Conservation (phyloP, 805 yeast species). For the Wickerhamomyces sydowiorum region DNA sequence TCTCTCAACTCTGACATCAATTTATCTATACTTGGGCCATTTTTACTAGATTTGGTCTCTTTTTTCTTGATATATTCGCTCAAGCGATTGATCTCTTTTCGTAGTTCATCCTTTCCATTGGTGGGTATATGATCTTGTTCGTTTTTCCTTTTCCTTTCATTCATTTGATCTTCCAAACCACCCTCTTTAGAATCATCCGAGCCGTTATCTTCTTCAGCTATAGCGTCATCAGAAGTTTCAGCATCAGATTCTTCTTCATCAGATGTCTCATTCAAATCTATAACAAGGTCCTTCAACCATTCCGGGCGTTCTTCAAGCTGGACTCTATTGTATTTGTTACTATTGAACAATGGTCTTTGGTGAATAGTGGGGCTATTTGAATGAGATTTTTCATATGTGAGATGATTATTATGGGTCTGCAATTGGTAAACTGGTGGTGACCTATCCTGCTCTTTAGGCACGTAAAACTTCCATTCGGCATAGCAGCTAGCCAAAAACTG, state of each 20-base stretch:
- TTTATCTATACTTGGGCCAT: neutral
- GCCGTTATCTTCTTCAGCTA: conserved; percentile 1
- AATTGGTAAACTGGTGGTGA: neutral
- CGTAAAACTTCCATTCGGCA: conserved; percentile 14
- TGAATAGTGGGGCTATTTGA: neutral
- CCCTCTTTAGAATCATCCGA: neutral
- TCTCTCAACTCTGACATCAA: neutral
- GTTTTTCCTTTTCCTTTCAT: neutral
- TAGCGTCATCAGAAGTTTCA: conserved; percentile 5
- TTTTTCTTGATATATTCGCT: neutral
- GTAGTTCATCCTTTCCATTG: neutral
- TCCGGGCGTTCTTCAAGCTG: conserved; percentile 13
- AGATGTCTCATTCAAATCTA: conserved; percentile 15
- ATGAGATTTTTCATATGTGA: neutral
- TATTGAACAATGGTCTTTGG: conserved; percentile 5
- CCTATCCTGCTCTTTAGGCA: conserved; percentile 7
- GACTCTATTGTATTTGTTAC: conserved; percentile 12
- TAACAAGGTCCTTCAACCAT: conserved; percentile 20
- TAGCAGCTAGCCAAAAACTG: conserved; percentile 14
- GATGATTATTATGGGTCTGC: neutral
- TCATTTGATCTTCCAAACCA: neutral
- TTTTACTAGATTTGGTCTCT: neutral
- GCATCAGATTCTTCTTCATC: conserved; percentile 10
- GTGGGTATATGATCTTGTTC: too few relatives aligned
- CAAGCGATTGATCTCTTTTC: neutral